phyloP scores from a whole-genome alignment of 306 rosid genomes.

The Quercus ilex region DNA sequence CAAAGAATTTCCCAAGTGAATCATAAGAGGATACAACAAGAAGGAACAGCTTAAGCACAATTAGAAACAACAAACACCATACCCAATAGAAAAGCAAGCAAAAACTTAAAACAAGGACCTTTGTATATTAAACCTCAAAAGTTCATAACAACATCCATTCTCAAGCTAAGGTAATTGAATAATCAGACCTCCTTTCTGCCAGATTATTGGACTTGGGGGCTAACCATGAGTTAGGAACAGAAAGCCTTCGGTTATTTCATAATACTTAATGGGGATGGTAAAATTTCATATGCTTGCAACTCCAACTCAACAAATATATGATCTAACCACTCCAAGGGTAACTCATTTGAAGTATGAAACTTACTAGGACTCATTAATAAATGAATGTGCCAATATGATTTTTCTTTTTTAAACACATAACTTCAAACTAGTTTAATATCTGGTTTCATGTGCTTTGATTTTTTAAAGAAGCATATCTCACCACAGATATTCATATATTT shows the following conservation, averaged over 20 bases:
- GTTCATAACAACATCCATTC: neutral
- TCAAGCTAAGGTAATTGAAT: neutral
- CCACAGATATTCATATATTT: neutral
- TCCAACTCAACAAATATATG: neutral
- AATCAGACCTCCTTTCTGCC: neutral
- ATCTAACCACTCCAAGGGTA: neutral
- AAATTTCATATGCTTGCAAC: neutral
- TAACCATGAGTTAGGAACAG: neutral
- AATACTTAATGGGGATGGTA: neutral
- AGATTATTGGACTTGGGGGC: neutral
- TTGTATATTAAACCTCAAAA: neutral
- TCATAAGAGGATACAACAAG: neutral
- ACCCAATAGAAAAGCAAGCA: neutral
- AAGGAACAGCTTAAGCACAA: neutral
- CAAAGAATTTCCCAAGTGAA: neutral
- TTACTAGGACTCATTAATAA: neutral
- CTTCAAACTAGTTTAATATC: too few species aligned
- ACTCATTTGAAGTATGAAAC: neutral
- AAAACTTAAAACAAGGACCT: neutral
- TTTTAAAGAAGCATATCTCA: neutral
- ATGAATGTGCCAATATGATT: neutral
- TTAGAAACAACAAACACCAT: neutral
- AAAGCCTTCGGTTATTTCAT: neutral
- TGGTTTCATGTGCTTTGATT: too few species aligned
- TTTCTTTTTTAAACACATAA: too few species aligned